Base-by-base conservation (phyloP, 2,329 filamentous ascomycete species). In the Diaporthe ampelina region DNA sequence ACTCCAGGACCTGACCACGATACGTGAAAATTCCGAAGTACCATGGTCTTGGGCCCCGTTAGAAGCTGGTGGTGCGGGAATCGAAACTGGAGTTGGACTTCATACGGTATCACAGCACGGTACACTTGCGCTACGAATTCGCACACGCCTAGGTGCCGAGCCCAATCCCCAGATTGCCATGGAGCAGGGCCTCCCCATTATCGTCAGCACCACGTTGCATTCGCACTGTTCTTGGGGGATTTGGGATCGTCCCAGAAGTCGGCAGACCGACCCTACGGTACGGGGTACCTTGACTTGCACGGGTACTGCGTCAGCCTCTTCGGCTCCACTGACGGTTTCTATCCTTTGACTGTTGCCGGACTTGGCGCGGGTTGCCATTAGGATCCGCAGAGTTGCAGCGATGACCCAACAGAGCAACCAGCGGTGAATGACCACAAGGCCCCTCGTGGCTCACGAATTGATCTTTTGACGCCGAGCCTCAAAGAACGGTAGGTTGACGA, bases 351-450 rank as follows among this genome's bases (percentile, higher is more conserved):
- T 61, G 65, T 73, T 75, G 65, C 74, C 74, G 74, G 73, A 67
- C 73, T 73, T 75, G 74, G 71, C 74, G 74, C 74, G 71, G 65
- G 43, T 65, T 59, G 69, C 67, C 74, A 35, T 72, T 73, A 72
- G 71, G 65, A 70, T 52, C 54, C 50, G 71, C 74, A 65, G 24
- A 32, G 58, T 54, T 45, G 48, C 74, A 68, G 63, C 63, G 48
- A 40, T 68, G 70, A 72, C 45, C 70, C 57, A 63, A 70, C 48
- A 50, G 15, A 58, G 45, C 56, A 73, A 75, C 24, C 63, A 68
- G 57, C 70, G 70, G 70, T 69, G 73, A 73, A 72, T 73, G 54
- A 37, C 56, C 21, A 57, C 24, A 40, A n/a, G n/a, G 57, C 32
- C 57, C 69, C 54, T 54, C 54, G 54, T 43, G 57, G 48, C 57